Evolutionary conservation across 2,329 filamentous ascomycete species (phyloP).

Genomic region (Fusarium camptoceras): DNA sequence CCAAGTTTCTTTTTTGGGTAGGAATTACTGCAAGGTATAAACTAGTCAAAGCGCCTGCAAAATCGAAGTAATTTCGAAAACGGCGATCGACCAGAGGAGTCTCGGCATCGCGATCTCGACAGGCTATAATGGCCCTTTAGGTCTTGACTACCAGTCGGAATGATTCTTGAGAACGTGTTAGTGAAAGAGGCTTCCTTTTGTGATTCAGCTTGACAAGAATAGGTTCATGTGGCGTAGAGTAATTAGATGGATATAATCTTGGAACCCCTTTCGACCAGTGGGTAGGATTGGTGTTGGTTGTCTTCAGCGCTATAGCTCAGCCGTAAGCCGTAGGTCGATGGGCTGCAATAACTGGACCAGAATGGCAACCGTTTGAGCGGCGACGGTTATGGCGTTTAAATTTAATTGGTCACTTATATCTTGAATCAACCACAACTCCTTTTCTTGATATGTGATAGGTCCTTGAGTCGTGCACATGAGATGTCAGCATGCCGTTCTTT

Average conservation of each 20-base stretch:
- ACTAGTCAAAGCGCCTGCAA: neutral
- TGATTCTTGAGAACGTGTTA: constrained; percentile 16
- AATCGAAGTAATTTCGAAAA: constrained; percentile 6
- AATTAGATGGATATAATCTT: constrained; percentile 1
- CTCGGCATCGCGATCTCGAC: constrained; percentile 20
- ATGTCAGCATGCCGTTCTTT: neutral
- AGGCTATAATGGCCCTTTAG: neutral
- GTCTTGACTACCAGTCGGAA: constrained; percentile 11
- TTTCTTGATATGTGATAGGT: constrained; percentile 2
- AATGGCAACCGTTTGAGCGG: constrained; percentile 13
- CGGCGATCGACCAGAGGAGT: constrained; percentile 5
- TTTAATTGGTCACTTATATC: constrained; percentile 21
- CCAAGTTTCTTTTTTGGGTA: constrained; percentile 5
- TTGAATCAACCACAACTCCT: constrained; percentile 14
- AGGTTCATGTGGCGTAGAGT: constrained; percentile 21
- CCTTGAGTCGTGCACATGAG: neutral
- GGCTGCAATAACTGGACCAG: neutral
- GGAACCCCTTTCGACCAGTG: neutral
- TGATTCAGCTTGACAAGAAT: constrained; percentile 13
- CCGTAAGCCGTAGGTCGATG: constrained; percentile 29
- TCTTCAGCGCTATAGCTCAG: constrained; percentile 28
- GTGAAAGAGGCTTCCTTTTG: neutral
- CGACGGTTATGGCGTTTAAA: constrained; percentile 30
- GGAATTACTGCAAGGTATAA: neutral
- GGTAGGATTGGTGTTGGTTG: neutral